Evolutionary conservation across 768 basidiomycete genomes (phyloP).

Genomic region (Amanita brunnescens): DNA sequence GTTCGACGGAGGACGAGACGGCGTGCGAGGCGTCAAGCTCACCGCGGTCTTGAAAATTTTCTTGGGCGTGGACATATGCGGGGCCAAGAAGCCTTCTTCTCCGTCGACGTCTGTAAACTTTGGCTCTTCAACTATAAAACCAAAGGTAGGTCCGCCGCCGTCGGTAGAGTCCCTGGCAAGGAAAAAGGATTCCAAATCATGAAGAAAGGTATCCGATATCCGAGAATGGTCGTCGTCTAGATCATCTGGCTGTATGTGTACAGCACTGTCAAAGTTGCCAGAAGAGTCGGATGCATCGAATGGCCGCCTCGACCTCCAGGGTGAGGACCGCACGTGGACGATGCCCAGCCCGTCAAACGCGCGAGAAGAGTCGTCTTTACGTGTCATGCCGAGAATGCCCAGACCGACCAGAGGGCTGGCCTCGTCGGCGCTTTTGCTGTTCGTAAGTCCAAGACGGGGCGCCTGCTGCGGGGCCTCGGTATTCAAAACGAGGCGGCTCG

Average conservation of each 20-base stretch:
- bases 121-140: not conserved
- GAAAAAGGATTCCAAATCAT: slow-evolving; percentile 4
- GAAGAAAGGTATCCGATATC: not conserved
- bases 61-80: not conserved
- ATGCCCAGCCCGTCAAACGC: slow-evolving; percentile 3
- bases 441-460: no score
- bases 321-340: slow-evolving; percentile 1
- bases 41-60: not conserved
- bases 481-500: not conserved
- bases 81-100: not conserved
- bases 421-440: not conserved
- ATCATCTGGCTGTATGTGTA: not conserved
- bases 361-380: slow-evolving; percentile 1
- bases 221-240: no score
- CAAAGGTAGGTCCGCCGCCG: not conserved
- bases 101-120: not conserved
- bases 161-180: not conserved
- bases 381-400: not conserved
- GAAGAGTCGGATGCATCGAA: not conserved
- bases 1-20: not conserved
- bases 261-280: not conserved
- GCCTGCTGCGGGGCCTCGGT: not conserved
- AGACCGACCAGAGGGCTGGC: not conserved
- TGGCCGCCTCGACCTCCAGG: not conserved
- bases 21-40: not conserved